Conservation (phyloP, 148 eudicot species). For the Mesembryanthemum crystallinum region DNA sequence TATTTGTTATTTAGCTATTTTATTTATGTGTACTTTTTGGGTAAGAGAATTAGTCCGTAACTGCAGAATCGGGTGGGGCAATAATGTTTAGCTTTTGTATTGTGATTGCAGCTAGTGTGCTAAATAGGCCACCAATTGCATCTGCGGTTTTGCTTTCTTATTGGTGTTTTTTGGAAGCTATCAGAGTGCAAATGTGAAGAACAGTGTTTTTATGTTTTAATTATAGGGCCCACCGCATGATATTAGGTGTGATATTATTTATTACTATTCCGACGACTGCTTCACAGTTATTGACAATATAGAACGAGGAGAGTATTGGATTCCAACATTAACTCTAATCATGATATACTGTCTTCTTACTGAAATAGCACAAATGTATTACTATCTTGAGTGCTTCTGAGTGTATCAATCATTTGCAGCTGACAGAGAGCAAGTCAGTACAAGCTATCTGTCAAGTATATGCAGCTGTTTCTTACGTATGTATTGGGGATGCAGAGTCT, state of each 20-base stretch:
- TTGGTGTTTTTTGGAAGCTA: not conserved
- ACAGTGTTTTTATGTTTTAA: not conserved
- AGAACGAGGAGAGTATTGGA: not conserved
- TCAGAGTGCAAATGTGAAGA: not conserved
- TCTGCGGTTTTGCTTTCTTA: not conserved
- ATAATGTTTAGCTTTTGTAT: not conserved
- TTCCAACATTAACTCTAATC: not conserved
- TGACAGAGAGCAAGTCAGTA: conserved; percentile 81
- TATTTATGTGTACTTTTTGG: not conserved
- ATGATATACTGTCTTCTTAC: not conserved
- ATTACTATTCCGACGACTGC: not conserved
- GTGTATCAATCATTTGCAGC: conserved; percentile 37
- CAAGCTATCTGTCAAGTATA: conserved; percentile 92
- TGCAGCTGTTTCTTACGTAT: conserved; percentile 82
- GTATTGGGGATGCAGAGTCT: conserved; percentile 89
- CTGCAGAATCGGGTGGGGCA: not conserved
- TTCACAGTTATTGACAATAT: not conserved
- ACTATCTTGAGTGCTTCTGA: conserved; percentile 7
- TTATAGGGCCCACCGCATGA: not conserved
- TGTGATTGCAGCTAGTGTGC: not conserved
- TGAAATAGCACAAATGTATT: not conserved
- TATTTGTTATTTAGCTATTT: conserved; percentile 14
- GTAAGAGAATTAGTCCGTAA: not conserved
- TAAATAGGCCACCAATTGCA: not conserved
- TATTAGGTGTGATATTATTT: not conserved